These are phyloP conservation scores for Cynanchum wilfordii DNA, from an alignment of 257 asterid species.

Conservation along the genomic window DNA sequence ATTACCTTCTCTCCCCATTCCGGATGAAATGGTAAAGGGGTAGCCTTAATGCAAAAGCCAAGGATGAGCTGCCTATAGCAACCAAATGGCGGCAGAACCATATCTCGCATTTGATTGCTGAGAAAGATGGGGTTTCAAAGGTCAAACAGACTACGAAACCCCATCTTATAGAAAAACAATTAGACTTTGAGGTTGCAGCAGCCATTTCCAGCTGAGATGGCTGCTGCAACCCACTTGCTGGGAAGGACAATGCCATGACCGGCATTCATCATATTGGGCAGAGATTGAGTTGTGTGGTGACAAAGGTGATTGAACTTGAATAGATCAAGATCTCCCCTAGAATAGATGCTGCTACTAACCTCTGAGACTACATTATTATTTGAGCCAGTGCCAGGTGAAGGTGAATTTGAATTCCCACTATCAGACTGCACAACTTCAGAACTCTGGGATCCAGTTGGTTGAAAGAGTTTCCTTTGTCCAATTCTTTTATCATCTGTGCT, in stretches of 20 bases:
- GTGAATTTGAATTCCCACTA: conserved; percentile 29
- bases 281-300: conserved; percentile 25
- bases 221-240: conserved; percentile 38
- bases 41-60: conserved; percentile 47
- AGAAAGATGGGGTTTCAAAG: conserved; percentile 22
- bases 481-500: conserved; percentile 5
- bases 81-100: conserved; percentile 32
- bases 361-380: conserved; percentile 30
- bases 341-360: conserved; percentile 29
- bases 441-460: conserved; percentile 30
- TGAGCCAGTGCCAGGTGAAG: conserved; percentile 22
- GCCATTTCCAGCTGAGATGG: conserved; percentile 17
- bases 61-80: conserved; percentile 63
- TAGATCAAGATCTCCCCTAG: conserved; percentile 33
- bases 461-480: conserved; percentile 5
- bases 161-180: conserved; percentile 13
- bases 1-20: conserved; percentile 22
- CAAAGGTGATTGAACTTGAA: conserved; percentile 32
- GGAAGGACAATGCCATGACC: conserved; percentile 35
- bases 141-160: conserved; percentile 17
- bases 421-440: conserved; percentile 49
- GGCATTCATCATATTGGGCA: conserved; percentile 31
- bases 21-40: conserved; percentile 5
- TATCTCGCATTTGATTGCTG: conserved; percentile 26
- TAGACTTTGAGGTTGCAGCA: conserved; percentile 47